These are phyloP conservation scores for Annulohypoxylon moriforme DNA, from an alignment of 495 filamentous ascomycete species.

Conservation along the genomic window DNA sequence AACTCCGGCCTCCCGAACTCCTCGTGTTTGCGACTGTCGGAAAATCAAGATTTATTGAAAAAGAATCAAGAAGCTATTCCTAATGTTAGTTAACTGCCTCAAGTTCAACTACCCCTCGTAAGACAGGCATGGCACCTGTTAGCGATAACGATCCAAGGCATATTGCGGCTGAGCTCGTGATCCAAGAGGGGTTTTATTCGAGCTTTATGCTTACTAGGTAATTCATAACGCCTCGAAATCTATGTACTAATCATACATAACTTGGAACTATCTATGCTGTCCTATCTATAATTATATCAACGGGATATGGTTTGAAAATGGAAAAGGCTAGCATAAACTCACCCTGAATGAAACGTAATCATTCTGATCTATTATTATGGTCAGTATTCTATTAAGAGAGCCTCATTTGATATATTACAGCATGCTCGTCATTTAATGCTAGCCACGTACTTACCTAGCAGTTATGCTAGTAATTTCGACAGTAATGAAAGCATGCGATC, in stretches of 20 bases:
- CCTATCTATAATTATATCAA: neutral
- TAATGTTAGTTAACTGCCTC: neutral
- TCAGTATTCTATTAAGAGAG: neutral
- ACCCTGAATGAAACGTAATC: neutral
- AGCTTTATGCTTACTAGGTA: neutral
- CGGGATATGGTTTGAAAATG: neutral
- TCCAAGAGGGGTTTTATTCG: neutral
- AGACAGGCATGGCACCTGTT: neutral
- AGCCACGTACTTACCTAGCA: neutral
- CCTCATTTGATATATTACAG: neutral
- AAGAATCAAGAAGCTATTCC: conserved; percentile 1
- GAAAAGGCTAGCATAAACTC: conserved; percentile 1
- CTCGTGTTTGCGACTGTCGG: neutral
- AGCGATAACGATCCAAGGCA: neutral
- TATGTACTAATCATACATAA: neutral
- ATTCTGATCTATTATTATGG: neutral
- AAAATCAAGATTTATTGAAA: conserved; percentile 5
- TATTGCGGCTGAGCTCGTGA: neutral
- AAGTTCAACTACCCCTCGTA: conserved; percentile 4
- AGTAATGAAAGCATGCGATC: conserved; percentile 7
- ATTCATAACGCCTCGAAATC: neutral
- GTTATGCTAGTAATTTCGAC: neutral
- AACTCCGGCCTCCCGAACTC: neutral
- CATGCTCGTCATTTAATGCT: neutral
- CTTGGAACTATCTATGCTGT: conserved; percentile 2